phyloP scores from a whole-genome alignment of 495 filamentous ascomycete genomes.

The Apodospora peruviana region DNA sequence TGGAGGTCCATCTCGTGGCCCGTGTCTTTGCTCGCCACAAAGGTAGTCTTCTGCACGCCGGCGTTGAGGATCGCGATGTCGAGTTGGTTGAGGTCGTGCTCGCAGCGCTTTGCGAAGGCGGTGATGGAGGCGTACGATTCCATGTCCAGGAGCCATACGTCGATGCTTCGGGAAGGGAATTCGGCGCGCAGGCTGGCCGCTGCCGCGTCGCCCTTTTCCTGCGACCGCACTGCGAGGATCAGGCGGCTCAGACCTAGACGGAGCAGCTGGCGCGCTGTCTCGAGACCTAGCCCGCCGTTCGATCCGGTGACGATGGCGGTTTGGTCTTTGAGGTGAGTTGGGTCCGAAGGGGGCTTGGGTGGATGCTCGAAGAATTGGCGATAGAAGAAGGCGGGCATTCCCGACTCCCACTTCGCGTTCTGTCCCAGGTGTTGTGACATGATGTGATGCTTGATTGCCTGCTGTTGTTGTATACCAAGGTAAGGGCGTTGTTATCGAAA shows the following conservation, averaged over 20 bases:
- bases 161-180: constrained; percentile 19
- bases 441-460: too few species aligned
- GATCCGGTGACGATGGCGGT: constrained; percentile 45
- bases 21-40: background rate
- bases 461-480: too few species aligned
- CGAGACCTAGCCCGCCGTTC: constrained; percentile 46
- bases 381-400: background rate
- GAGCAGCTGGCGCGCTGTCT: constrained; percentile 37
- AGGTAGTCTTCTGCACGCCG: constrained; percentile 19
- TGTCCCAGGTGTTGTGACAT: background rate
- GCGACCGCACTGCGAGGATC: constrained; percentile 11
- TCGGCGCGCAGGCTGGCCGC: constrained; percentile 2
- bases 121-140: constrained; percentile 33
- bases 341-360: background rate
- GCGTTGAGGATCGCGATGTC: constrained; percentile 49
- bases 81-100: constrained; percentile 19
- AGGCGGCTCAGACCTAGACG: constrained; percentile 7
- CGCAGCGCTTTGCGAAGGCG: constrained; percentile 33
- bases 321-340: background rate
- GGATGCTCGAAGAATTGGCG: background rate
- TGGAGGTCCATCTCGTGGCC: constrained; percentile 37
- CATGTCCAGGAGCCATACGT: constrained; percentile 53
- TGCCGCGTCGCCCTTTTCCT: constrained; percentile 11
- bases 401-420: background rate
- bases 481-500: too few species aligned